Evolutionary conservation across 768 basidiomycete genomes (phyloP), one percentile per base, ranked within the genome.

Genomic region (Collybiopsis luxurians): DNA sequence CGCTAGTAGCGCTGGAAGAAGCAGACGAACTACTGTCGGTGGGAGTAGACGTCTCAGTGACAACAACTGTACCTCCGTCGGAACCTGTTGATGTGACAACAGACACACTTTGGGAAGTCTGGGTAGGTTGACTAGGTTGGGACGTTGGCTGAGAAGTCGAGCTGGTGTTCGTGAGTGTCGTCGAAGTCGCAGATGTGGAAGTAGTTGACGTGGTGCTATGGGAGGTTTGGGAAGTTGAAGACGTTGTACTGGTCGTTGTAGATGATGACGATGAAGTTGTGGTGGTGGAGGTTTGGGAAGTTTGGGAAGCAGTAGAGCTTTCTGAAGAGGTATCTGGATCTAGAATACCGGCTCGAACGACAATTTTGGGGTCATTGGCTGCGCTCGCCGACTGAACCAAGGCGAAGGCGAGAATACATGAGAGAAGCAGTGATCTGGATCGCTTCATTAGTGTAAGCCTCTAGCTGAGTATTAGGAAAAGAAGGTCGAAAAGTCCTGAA

Each of bases 51-150:
- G 61, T 43, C 38, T 70, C 1, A 5, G 57, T 24, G 34, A 66
- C 66, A 12, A 74, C 73, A 19, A 71, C 0, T 2, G 58, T 39
- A 39, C 68, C 50, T 30, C 78, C 78, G 6, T 52, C 55, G 0
- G 71, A 7, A 38, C 72, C 46, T 1, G 73, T 78, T 7, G 67
- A 58, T 30, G 61, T 59, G 19, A 69, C 64, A 26, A 56, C 36
- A 36, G 19, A 61, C 27, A 28, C 38, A 30, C 46, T 38, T 52
- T 45, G 55, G 24, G 31, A 42, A 10, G 61, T 15, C 31, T 55
- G 6, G 12, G 60, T 38, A n/a, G 43, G 38, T 38, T 52, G 44
- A 21, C 53, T 51, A 50, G 53, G 12, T 26, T 31, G 34, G 23
- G 31, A 9, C 21, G 34, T 39, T 24, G 51, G 24, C 15, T 60